These are phyloP conservation scores for Pestalotiopsis sp. DNA, from an alignment of 2,329 filamentous ascomycete species.

Conservation along the genomic window DNA sequence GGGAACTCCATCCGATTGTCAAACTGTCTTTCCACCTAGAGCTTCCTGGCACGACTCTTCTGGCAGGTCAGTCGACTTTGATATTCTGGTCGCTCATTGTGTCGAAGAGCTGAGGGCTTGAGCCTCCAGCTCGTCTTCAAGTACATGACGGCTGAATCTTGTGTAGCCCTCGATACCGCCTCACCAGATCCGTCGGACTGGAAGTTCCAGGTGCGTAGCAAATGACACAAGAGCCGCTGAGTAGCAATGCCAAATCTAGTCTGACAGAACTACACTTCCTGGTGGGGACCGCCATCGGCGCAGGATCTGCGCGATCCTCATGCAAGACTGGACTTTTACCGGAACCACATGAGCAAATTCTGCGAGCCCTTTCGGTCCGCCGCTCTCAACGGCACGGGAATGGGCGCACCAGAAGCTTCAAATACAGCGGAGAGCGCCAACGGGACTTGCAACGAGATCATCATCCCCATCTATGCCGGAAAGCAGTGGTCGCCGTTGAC, in stretches of 20 bases:
- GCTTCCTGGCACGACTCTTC: not conserved
- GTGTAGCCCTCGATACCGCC: not conserved
- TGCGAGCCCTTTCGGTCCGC: not conserved
- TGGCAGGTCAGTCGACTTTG: not conserved
- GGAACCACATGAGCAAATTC: not conserved
- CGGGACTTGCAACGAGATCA: not conserved
- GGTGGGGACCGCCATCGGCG: not conserved
- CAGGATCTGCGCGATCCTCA: not conserved
- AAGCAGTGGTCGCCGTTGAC: not conserved
- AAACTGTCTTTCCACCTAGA: conserved; percentile 1
- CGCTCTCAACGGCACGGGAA: not conserved
- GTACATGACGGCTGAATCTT: not conserved
- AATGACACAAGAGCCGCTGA: not conserved
- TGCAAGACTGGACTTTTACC: not conserved
- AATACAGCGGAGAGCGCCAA: not conserved
- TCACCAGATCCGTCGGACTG: conserved; percentile 1
- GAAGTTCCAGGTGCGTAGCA: not conserved
- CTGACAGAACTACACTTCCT: not conserved
- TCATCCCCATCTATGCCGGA: not conserved
- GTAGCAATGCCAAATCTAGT: not conserved
- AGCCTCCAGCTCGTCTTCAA: not conserved
- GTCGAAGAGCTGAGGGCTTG: not conserved
- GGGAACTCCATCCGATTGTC: not conserved
- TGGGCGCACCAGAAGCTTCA: not conserved
- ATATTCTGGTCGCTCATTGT: not conserved